Evolutionary conservation across 768 basidiomycete genomes (phyloP), one percentile per base, ranked within the genome.

Genomic region (Omphalotus guepiniiformis): DNA sequence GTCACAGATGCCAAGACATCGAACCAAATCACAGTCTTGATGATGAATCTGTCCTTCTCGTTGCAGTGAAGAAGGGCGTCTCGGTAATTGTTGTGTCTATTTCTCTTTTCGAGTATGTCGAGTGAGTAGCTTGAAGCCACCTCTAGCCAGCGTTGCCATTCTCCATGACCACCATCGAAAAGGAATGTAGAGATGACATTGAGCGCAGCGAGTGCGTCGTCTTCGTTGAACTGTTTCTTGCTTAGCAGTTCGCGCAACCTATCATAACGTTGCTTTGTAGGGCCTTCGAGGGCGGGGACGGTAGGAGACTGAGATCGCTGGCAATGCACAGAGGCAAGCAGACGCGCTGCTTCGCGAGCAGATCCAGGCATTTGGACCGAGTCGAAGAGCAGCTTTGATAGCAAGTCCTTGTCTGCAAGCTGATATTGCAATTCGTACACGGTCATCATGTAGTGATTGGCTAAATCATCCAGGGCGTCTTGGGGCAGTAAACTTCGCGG

Each of bases 21-120:
- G 62, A 91, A 89, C 89, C 89, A 92, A 47, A 91, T 81, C 13
- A 85, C 80, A 22, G 88, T 85, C 63, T 88, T 88, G 66, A 90
- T 74, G 59, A 91, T 82, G 64, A 90, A 90, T 29, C 66, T 77
- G 62, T 69, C 74, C 66, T 69, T 79, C 71, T 70, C 74, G 18
- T 59, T 53, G 54, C 76, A 80, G 13, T 52, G 47, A 27, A 68
- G 49, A 11, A 87, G 70, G 6, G 74, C 73, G 39, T 71, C 69
- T 44, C 67, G 65, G 7, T 75, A 71, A 21, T 72, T 69, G 26
- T 56, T 55, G 55, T 58, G 72, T 4, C 49, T 55, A 13, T 60
- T 55, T 49, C 68, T 57, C 26, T 68, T 38, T 3, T 16, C 52
- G 44, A 89, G 71, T 18, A 83, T 56, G 28, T 54, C 52, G 43